Base-by-base conservation (phyloP, 1,139 yeast genomes). In the Meyerozyma smithsonii region DNA sequence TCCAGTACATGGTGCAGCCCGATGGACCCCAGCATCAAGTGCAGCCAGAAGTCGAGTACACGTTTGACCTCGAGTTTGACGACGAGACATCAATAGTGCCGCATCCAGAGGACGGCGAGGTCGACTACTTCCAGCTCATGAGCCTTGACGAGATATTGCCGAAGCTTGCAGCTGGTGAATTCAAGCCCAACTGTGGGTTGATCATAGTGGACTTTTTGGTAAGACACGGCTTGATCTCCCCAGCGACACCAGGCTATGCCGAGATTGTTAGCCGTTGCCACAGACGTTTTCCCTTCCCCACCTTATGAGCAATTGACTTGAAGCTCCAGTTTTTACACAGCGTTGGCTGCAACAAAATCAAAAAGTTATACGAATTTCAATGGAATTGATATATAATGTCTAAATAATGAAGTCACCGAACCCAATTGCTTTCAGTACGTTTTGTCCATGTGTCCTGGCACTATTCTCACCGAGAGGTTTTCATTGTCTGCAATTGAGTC, bases 171-270 rank as follows among this genome's bases (percentile, higher is more conserved):
- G 56, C 58, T 0, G 79, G 78, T 1, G 77, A 81, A 48, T 92
- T 92, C 66, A 92, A 92, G 59, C 96, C 96, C 33, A 92, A 92
- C 52, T 85, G 96, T 61, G 95, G 84, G 0, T 61, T 84, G 37
- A 82, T 90, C 3, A 71, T 85, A 32, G 68, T 89, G 18, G 97
- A 92, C 52, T 92, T 92, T 52, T 67, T 92, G 46, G 74, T 90
- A 17, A 78, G 98, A 50, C 92, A 85, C 52, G 96, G 96, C 1
- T 55, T 70, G 26, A 56, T 88, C 18, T 73, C 79, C 0, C 67
- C 81, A 0, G 83, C 77, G 35, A 68, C 64, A 36, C 77, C 79
- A 0, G 71, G 81, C 44, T 87, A 74, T 48, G 45, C 74, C 19
- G 81, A 81, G 50, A 72, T 90, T 6, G 65, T 69, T 14, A 54